Percentiles rank a stretch among this genome's conserved stretches.
Conservation (phyloP, 148 eudicot genomes). For the Rhododendron simsii region DNA sequence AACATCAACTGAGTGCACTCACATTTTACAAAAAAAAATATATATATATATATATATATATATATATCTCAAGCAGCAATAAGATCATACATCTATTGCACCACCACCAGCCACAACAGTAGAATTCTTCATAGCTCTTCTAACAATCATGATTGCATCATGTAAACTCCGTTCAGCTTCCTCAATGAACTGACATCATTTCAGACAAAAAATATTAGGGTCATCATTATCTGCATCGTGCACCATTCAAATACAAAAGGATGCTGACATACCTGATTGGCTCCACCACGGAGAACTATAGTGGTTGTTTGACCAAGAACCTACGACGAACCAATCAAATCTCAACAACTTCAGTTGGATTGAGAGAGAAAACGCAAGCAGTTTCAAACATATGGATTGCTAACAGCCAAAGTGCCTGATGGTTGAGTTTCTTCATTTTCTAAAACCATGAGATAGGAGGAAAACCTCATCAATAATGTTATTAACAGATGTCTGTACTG, state of each 20-base stretch:
- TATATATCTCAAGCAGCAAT: background rate
- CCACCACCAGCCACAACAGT: constrained; percentile 99
- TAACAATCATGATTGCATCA: constrained; percentile 98
- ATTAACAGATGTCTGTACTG: constrained; percentile 96
- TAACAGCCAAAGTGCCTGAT: background rate
- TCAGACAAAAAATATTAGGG: constrained; percentile 5
- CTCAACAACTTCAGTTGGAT: constrained; percentile 2
- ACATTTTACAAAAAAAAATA: background rate
- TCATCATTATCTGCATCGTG: background rate
- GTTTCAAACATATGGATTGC: background rate
- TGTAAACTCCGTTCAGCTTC: constrained; percentile 98
- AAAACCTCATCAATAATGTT: constrained; percentile 90
- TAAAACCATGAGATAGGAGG: background rate
- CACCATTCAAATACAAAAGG: background rate
- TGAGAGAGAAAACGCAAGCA: background rate
- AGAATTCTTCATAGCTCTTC: constrained; percentile 95
- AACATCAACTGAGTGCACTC: background rate
- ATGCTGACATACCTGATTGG: constrained; percentile 70
- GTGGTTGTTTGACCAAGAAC: constrained; percentile 96
- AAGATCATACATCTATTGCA: constrained; percentile 81
- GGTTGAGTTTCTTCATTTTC: background rate
- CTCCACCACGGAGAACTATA: constrained; percentile 98
- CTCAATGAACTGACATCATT: constrained; percentile 74
- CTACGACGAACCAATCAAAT: constrained; percentile 27
- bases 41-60: too few species aligned